A percentile compares a stretch with the other conserved stretches of the same genome.
These are phyloP conservation scores for Fusarium xylarioides DNA, from an alignment of 2,329 filamentous ascomycete genomes.

Conservation along the genomic window DNA sequence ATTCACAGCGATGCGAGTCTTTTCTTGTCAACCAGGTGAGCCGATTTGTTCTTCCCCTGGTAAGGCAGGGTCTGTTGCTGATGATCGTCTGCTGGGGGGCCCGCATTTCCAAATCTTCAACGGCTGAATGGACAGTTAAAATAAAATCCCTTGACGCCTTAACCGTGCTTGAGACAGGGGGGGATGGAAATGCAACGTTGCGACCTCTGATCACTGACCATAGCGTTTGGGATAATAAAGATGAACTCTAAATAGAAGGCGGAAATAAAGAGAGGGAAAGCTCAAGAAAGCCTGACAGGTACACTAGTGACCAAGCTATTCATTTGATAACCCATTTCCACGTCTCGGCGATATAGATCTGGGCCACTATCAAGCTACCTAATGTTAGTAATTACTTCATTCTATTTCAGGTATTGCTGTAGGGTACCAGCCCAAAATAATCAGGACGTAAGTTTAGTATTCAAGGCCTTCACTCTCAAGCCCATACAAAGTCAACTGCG, in stretches of 20 bases:
- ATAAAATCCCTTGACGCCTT: slow-evolving; percentile 8
- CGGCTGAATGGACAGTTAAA: background rate
- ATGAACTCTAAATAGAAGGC: background rate
- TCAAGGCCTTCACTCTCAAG: background rate
- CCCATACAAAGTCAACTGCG: background rate
- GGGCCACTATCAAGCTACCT: background rate
- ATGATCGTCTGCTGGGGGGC: slow-evolving; percentile 18
- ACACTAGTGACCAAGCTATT: background rate
- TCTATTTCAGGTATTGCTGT: background rate
- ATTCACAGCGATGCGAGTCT: background rate
- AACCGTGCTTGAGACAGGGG: slow-evolving; percentile 12
- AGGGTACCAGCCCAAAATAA: background rate
- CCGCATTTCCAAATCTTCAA: slow-evolving; percentile 1
- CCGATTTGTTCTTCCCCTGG: slow-evolving; percentile 2
- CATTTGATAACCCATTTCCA: background rate
- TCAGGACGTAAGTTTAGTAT: background rate
- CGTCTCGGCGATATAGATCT: background rate
- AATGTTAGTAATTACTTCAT: background rate
- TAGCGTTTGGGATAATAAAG: background rate
- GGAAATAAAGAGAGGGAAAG: background rate
- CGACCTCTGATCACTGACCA: background rate
- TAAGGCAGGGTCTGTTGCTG: background rate
- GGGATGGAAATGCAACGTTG: slow-evolving; percentile 3
- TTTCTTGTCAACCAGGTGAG: background rate
- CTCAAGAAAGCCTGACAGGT: background rate